Evolutionary conservation across 2,329 filamentous ascomycete species (phyloP).

Genomic region (Fusarium caatingaense): DNA sequence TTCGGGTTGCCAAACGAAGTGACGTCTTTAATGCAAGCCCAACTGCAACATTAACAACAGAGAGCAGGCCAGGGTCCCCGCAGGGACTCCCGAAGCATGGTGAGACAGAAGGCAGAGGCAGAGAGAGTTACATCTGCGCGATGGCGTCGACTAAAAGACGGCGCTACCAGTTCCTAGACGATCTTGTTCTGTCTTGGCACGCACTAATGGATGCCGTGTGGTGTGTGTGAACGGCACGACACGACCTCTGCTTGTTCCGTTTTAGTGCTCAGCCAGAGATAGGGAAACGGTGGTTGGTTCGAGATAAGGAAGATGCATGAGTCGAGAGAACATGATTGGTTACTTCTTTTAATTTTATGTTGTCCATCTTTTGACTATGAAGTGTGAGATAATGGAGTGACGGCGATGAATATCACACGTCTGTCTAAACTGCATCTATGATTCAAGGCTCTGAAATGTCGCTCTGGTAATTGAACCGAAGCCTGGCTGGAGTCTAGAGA

Average conservation of each 20-base stretch:
- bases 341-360: conserved; percentile 52
- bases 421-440: conserved; percentile 21
- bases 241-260: conserved; percentile 34
- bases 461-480: neutral
- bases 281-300: conserved; percentile 51
- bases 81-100: conserved; percentile 45
- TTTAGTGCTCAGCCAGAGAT: conserved; percentile 39
- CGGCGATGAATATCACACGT: conserved; percentile 32
- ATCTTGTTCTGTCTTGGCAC: conserved; percentile 39
- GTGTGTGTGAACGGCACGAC: conserved; percentile 40
- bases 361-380: conserved; percentile 54
- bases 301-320: conserved; percentile 55
- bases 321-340: conserved; percentile 53
- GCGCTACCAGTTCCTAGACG: conserved; percentile 25
- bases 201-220: conserved; percentile 35
- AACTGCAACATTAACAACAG: conserved; percentile 21
- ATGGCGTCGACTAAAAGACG: conserved; percentile 40
- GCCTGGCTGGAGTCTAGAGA: conserved; percentile 1
- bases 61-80: conserved; percentile 33
- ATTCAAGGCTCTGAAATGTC: conserved; percentile 13
- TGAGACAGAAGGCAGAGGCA: conserved; percentile 42
- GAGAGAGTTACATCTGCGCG: conserved; percentile 33
- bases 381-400: conserved; percentile 42
- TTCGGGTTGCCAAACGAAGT: conserved; percentile 44
- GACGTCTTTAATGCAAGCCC: conserved; percentile 43